Evolutionary conservation across 345 rosid species (phyloP).

Genomic region (Firmiana major): DNA sequence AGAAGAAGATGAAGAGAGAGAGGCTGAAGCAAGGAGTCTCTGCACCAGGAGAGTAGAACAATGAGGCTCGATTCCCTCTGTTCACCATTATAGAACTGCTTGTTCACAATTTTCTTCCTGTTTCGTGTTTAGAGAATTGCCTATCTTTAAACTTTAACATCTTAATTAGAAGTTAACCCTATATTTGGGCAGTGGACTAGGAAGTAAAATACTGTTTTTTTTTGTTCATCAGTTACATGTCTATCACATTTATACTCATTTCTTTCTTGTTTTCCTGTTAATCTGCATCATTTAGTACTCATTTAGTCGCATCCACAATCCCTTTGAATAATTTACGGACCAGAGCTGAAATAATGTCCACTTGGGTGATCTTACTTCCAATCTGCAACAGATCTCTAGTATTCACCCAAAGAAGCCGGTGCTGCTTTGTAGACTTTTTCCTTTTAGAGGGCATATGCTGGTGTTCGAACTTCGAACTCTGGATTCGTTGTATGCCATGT

Average conservation of each 20-base stretch:
- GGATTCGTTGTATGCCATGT: not conserved
- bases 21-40: slow-evolving; percentile 64
- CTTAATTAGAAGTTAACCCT: slow-evolving; percentile 8
- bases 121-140: slow-evolving; percentile 11
- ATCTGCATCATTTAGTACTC: not conserved
- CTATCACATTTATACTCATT: not conserved
- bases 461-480: not conserved
- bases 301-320: not conserved
- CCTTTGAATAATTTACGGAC: not conserved
- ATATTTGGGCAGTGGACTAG: slow-evolving; percentile 17
- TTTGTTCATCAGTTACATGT: not conserved
- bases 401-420: not conserved
- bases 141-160: not conserved
- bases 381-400: not conserved
- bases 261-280: not conserved
- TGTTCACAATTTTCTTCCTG: slow-evolving; percentile 16
- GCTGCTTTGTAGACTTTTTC: not conserved
- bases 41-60: slow-evolving; percentile 55
- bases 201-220: slow-evolving; percentile 13
- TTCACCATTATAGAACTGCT: not conserved
- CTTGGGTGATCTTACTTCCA: not conserved
- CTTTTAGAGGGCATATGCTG: not conserved
- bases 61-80: not conserved
- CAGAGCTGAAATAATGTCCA: not conserved
- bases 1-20: slow-evolving; percentile 68